Percentiles rank a stretch among this genome's conserved stretches.
Evolutionary conservation across 163 green algal genomes (phyloP).

Genomic region (Scenedesmus sp.): DNA sequence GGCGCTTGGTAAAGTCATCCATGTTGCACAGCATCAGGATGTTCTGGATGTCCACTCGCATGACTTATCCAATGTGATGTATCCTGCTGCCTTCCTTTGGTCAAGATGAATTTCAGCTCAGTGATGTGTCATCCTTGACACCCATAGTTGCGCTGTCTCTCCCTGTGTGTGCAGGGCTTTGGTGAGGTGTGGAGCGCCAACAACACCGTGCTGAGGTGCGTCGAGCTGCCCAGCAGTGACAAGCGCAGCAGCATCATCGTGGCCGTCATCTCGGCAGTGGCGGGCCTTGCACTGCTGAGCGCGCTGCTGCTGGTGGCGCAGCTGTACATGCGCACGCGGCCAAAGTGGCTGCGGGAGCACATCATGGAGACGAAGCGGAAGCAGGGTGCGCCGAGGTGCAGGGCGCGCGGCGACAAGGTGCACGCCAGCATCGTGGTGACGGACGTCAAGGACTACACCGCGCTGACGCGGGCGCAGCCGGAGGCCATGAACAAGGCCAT

Average conservation of each 20-base stretch:
- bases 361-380: slow-evolving; percentile 32
- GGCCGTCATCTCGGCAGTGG: not conserved
- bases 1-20: not conserved
- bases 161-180: slow-evolving; percentile 3
- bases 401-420: slow-evolving; percentile 22
- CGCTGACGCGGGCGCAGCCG: slow-evolving; percentile 27
- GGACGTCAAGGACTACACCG: slow-evolving; percentile 50
- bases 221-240: not conserved
- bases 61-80: too few relatives aligned
- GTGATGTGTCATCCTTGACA: not conserved
- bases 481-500: slow-evolving; percentile 47
- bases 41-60: too few relatives aligned
- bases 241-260: not conserved
- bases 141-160: not conserved
- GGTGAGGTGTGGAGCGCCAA: slow-evolving; percentile 13
- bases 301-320: not conserved
- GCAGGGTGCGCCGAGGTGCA: slow-evolving; percentile 31
- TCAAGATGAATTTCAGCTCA: not conserved
- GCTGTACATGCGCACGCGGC: slow-evolving; percentile 12
- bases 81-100: not conserved
- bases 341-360: slow-evolving; percentile 41
- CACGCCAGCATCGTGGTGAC: slow-evolving; percentile 46
- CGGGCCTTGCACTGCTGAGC: not conserved
- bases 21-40: not conserved
- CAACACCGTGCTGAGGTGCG: slow-evolving; percentile 27